A percentile compares a stretch with the other conserved stretches of the same genome.
Evolutionary conservation across 1,284 basidiomycete species (phyloP).

Genomic region (Gastroboletus turbinatus): DNA sequence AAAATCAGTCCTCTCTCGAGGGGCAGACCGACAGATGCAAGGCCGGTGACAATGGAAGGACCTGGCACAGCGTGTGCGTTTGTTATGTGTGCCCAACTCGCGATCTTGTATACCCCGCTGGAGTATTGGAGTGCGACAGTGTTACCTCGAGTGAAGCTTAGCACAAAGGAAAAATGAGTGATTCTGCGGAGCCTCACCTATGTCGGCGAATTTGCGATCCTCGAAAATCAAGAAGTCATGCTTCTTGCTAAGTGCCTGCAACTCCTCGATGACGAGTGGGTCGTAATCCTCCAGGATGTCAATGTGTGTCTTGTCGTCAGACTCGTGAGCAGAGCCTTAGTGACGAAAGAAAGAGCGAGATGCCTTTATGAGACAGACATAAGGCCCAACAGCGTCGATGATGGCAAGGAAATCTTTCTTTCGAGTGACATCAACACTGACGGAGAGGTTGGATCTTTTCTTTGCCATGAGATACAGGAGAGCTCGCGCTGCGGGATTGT

Average conservation of each 20-base stretch:
- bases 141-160: conserved; percentile 64
- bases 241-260: conserved; percentile 73
- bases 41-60: conserved; percentile 88
- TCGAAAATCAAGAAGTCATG: conserved; percentile 98
- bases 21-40: conserved; percentile 83
- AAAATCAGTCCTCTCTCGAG: conserved; percentile 82
- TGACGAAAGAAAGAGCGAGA: conserved; percentile 8
- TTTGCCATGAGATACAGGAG: conserved; percentile 84
- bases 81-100: conserved; percentile 95
- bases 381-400: conserved; percentile 85
- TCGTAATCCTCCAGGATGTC: conserved; percentile 96
- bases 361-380: conserved; percentile 94
- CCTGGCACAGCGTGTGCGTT: conserved; percentile 97
- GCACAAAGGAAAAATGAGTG: background rate
- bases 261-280: conserved; percentile 64
- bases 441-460: conserved; percentile 91
- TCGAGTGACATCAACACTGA: conserved; percentile 93
- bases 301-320: conserved; percentile 81
- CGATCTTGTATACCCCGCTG: conserved; percentile 90
- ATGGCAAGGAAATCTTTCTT: conserved; percentile 82
- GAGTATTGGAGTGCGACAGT: conserved; percentile 96
- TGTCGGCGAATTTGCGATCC: conserved; percentile 99
- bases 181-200: conserved; percentile 56
- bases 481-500: conserved; percentile 73
- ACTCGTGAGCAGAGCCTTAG: conserved; percentile 26